These are phyloP conservation scores for Nothopassalora personata DNA, from an alignment of 2,329 filamentous ascomycete species.

Conservation along the genomic window DNA sequence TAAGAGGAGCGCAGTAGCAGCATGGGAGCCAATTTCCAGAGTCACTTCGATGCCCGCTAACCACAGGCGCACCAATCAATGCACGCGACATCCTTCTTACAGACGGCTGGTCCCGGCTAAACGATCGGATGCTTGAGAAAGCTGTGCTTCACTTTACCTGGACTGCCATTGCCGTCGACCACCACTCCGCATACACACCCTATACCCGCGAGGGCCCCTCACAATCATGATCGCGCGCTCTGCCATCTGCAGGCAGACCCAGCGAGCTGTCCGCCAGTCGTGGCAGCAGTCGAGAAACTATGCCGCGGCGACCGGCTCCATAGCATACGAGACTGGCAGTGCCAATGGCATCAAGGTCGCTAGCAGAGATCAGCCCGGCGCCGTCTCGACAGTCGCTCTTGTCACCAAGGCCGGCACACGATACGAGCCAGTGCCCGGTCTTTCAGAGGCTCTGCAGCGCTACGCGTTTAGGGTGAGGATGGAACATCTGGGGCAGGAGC, in stretches of 20 bases:
- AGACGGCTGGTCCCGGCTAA: background rate
- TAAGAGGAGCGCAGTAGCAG: background rate
- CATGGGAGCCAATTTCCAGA: background rate
- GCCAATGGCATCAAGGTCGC: slow-evolving; percentile 86
- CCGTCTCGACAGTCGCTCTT: slow-evolving; percentile 83
- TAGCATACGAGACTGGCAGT: slow-evolving; percentile 83
- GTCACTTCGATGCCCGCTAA: background rate
- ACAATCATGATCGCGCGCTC: slow-evolving; percentile 61
- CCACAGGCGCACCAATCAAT: background rate
- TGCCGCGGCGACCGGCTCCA: slow-evolving; percentile 66
- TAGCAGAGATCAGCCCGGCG: slow-evolving; percentile 79
- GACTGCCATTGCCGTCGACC: background rate
- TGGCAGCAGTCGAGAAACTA: slow-evolving; percentile 59
- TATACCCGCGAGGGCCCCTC: slow-evolving; percentile 22
- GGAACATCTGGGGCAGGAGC: background rate
- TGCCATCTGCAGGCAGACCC: slow-evolving; percentile 58
- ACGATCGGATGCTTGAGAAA: background rate
- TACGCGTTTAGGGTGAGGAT: slow-evolving; percentile 88
- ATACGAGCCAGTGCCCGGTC: slow-evolving; percentile 83
- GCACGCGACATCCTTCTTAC: background rate
- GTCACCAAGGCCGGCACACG: slow-evolving; percentile 92
- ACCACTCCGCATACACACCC: slow-evolving; percentile 7
- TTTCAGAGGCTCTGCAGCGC: slow-evolving; percentile 84
- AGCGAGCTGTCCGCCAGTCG: slow-evolving; percentile 56
- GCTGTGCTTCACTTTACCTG: background rate